Evolutionary conservation across 2,329 filamentous ascomycete species (phyloP).

Genomic region (Leptosphaerulina australis): DNA sequence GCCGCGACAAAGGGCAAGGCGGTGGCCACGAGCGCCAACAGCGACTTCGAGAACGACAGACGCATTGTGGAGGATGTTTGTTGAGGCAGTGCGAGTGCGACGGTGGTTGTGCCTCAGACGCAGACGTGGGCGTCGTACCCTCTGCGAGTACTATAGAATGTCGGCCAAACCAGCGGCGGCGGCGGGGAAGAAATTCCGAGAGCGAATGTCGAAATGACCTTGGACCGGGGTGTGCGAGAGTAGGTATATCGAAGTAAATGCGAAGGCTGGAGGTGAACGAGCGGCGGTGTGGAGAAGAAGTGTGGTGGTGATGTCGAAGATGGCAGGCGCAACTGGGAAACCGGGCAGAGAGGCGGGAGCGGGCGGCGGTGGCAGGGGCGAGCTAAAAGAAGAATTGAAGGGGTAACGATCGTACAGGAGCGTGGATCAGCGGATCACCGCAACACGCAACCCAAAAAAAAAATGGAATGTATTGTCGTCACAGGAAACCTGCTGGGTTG

Average conservation of each 20-base stretch:
- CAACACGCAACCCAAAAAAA: conserved; percentile 27
- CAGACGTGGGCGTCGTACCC: conserved; percentile 31
- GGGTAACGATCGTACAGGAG: conserved; percentile 39
- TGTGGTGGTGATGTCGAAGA: conserved; percentile 26
- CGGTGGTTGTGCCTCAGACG: conserved; percentile 24
- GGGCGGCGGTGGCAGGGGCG: conserved; percentile 34
- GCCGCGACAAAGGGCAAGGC: conserved; percentile 61
- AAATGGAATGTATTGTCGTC: conserved; percentile 29
- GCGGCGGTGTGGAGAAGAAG: conserved; percentile 24
- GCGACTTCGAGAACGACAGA: conserved; percentile 40
- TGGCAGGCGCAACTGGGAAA: conserved; percentile 37
- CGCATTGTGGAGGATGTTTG: conserved; percentile 38
- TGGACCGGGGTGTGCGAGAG: conserved; percentile 5
- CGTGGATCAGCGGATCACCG: conserved; percentile 37
- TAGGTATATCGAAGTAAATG: conserved; percentile 13
- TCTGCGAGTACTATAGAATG: conserved; percentile 35
- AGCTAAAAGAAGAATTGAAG: conserved; percentile 27
- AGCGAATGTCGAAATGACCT: conserved; percentile 16
- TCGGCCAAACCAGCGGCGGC: conserved; percentile 47
- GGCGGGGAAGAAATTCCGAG: conserved; percentile 31
- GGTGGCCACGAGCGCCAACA: conserved; percentile 45
- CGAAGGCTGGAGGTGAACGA: conserved; percentile 34
- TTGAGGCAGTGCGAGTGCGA: no score
- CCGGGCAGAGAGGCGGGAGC: conserved; percentile 39
- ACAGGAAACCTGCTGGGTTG: conserved; percentile 23